Evolutionary conservation across 2,329 filamentous ascomycete genomes (phyloP).

Genomic region (Fusarium sp.): DNA sequence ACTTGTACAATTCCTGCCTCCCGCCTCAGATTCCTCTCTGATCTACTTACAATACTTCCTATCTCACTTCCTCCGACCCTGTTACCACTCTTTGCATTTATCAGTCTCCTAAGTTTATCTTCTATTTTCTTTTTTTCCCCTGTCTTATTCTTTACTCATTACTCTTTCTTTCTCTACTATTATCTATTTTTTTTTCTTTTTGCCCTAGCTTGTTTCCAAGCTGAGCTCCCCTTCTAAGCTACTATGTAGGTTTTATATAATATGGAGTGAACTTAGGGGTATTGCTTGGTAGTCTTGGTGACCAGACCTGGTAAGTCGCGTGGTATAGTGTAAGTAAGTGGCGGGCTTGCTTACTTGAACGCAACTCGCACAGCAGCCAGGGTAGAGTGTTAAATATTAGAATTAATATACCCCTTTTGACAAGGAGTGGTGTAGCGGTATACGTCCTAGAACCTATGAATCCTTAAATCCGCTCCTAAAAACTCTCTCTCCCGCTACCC

Average conservation of each 20-base stretch:
- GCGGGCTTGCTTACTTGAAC: not conserved
- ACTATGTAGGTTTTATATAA: accelerated
- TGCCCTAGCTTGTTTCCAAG: not conserved
- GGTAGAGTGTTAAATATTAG: not conserved
- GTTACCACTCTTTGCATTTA: not conserved
- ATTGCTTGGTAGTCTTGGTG: not conserved
- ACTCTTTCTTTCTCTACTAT: accelerated
- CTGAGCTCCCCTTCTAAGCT: not conserved
- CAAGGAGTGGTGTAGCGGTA: slow-evolving; percentile 8
- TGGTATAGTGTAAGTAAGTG: not conserved
- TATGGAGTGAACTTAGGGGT: not conserved
- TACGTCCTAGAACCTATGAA: slow-evolving; percentile 1
- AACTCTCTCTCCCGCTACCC: slow-evolving; percentile 1
- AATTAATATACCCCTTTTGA: not conserved
- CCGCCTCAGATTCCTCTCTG: too few relatives aligned
- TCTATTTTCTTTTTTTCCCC: not conserved
- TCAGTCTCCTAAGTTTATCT: not conserved
- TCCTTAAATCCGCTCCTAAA: slow-evolving; percentile 6
- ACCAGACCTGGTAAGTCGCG: not conserved
- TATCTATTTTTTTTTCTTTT: not conserved
- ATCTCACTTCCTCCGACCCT: not conserved
- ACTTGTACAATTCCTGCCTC: not conserved
- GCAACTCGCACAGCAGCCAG: not conserved
- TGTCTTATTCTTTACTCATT: too few relatives aligned
- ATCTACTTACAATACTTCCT: too few relatives aligned